Evolutionary conservation across 177 flowering plant species (phyloP), one percentile per base, ranked within the genome.

Genomic region (Telopea speciosissima): DNA sequence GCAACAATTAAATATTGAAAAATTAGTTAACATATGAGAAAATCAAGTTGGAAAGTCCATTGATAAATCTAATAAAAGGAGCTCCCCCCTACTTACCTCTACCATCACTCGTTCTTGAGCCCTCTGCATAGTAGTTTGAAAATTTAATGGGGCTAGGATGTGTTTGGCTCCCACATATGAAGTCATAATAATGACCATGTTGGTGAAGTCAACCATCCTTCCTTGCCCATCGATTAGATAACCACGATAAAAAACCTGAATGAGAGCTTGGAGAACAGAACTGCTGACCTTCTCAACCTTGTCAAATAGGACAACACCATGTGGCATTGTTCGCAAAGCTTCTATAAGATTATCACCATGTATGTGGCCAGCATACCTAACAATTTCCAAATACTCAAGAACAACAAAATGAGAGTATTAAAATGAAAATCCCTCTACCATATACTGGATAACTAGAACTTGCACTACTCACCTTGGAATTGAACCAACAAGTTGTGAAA

Each of bases 281-380:
- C 72, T 72, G 68, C 93, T 98, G 0, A 98, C 99, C 65, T 93
- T 95, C 77, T 93, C 99, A 12, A 95, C 95, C 76, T 95, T 94
- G 79, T 95, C 99, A 69, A 95, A 95, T 21, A 95, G 70, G 1
- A 95, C 78, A 9, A 95, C 96, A 68, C 97, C 85, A 66, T 90
- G 91, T 10, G 97, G 98, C 49, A 97, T 70, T 45, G 98, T 74
- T 78, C 97, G 84, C 73, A 95, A 96, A 17, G 95, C 92, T 76
- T 95, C 98, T 0, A 98, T 93, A 1, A 95, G 90, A 52, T 95
- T 98, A 11, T 97, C 99, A 67, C 99, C 99, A 82, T 95, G 98
- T 33, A 90, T 97, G 56, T 92, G 93, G 9, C 99, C 99, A 73
- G 92, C 96, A 75, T 94, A 91, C 8, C 95, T 89, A 26, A n/a